Conservation (phyloP, 441 rosid species). For the Cnidoscolus chayamansa region DNA sequence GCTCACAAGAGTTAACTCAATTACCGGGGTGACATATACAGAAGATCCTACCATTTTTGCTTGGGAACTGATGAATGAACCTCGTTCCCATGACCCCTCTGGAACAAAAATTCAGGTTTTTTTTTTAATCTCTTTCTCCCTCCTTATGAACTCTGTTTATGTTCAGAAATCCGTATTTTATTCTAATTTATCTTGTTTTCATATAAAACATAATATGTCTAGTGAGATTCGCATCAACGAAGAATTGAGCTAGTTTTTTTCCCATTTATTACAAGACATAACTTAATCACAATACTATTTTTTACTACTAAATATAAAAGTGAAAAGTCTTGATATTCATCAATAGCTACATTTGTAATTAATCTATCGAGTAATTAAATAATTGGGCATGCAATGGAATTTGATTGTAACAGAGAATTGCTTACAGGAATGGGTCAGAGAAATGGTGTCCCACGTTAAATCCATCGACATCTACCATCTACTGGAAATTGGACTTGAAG, state of each 20-base stretch:
- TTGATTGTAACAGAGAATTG: neutral
- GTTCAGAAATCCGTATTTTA: no score
- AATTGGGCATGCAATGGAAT: no score
- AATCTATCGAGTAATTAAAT: no score
- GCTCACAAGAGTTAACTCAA: conserved; percentile 46
- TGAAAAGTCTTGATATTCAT: no score
- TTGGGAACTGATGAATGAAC: conserved; percentile 80
- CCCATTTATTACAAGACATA: no score
- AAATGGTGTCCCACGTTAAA: conserved; percentile 58
- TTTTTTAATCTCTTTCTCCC: neutral
- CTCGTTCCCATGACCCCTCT: conserved; percentile 46
- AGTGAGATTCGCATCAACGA: no score
- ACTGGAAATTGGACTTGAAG: conserved; percentile 37
- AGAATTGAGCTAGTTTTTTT: no score
- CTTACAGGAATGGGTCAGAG: conserved; percentile 50
- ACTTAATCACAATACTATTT: no score
- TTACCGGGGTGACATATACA: conserved; percentile 54
- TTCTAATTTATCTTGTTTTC: no score
- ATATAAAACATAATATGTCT: no score
- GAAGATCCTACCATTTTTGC: conserved; percentile 70
- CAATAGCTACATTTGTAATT: no score
- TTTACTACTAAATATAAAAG: no score
- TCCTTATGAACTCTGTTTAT: neutral
- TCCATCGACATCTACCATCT: conserved; percentile 58
- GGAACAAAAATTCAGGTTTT: conserved; percentile 36